phyloP scores from a whole-genome alignment of 441 rosid genomes.

The Erodium texanum region DNA sequence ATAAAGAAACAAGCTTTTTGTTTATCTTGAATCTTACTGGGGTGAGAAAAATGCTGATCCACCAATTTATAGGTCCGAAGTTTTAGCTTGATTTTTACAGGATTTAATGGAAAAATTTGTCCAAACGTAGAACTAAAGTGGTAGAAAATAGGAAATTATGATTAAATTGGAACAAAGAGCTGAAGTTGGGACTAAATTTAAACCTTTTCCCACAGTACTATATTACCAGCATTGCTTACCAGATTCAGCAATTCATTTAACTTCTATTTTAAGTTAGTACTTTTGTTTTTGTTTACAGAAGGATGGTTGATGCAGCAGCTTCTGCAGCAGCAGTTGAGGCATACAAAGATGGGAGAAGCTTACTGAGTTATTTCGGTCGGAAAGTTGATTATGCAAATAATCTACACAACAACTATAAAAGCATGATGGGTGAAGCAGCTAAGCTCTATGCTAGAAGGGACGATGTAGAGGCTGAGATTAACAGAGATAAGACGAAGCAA shows the following conservation, averaged over 20 bases:
- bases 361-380: not conserved
- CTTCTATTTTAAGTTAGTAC: not conserved
- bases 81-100: too few species aligned
- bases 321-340: slow-evolving; percentile 3
- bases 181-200: too few species aligned
- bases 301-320: slow-evolving; percentile 4
- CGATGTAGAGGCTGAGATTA: not conserved
- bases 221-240: too few species aligned
- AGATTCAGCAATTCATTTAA: not conserved
- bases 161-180: too few species aligned
- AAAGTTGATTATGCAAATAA: not conserved
- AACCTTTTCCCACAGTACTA: too few species aligned
- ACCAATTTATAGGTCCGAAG: not conserved
- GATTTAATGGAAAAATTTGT: too few species aligned
- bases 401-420: not conserved
- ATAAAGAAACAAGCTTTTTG: not conserved
- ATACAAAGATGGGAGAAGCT: slow-evolving; percentile 2
- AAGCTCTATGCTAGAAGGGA: slow-evolving; percentile 3
- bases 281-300: not conserved
- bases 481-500: not conserved
- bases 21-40: not conserved
- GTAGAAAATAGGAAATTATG: too few species aligned
- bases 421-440: not conserved
- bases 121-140: too few species aligned
- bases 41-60: not conserved